Conservation (phyloP, 108 stramenopile genomes). For the Stephanodiscus triporus region DNA sequence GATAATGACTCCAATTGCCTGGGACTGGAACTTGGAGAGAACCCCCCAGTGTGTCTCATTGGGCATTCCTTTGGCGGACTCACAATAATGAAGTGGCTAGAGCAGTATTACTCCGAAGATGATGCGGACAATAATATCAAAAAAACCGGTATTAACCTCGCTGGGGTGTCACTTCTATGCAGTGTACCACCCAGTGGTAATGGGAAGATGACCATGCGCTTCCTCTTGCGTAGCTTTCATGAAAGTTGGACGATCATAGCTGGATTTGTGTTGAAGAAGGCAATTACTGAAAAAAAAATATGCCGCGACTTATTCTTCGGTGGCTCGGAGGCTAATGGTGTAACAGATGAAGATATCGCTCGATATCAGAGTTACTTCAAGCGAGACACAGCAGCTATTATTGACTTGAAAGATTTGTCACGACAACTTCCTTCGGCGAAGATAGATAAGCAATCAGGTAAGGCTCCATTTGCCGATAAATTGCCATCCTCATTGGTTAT, state of each 20-base stretch:
- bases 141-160: conserved; percentile 29
- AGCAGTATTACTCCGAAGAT: conserved; percentile 31
- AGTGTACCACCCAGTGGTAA: conserved; percentile 88
- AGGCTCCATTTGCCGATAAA: conserved; percentile 41
- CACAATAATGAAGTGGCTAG: conserved; percentile 55
- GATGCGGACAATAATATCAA: background rate
- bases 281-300: conserved; percentile 28
- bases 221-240: conserved; percentile 32
- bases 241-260: conserved; percentile 55
- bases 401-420: conserved; percentile 52
- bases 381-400: conserved; percentile 46
- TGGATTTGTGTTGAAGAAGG: conserved; percentile 60
- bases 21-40: conserved; percentile 32
- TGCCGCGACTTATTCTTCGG: conserved; percentile 57
- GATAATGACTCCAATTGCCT: conserved; percentile 8
- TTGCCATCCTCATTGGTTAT: conserved; percentile 51
- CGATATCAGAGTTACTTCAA: conserved; percentile 51
- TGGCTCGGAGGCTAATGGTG: conserved; percentile 42
- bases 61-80: conserved; percentile 57
- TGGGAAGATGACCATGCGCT: conserved; percentile 62
- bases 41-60: conserved; percentile 36
- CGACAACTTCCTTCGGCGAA: conserved; percentile 39
- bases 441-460: conserved; percentile 31
- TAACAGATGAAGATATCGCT: conserved; percentile 59
- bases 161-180: conserved; percentile 73